phyloP scores from a whole-genome alignment of 129 eudicot species.

The Saussurea involucrata region DNA sequence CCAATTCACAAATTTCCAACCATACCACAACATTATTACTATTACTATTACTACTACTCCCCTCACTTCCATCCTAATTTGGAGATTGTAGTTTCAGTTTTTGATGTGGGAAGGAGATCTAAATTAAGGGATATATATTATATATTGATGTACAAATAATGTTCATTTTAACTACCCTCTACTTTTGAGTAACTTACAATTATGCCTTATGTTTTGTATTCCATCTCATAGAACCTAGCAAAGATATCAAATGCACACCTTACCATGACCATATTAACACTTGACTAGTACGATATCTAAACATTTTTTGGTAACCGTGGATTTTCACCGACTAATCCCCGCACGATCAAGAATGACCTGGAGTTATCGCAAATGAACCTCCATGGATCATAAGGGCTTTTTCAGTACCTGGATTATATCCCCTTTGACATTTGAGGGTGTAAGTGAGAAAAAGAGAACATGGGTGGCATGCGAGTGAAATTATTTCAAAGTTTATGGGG shows the following conservation, averaged over 20 bases:
- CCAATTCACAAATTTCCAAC: slow-evolving; percentile 21
- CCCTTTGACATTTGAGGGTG: too few species aligned
- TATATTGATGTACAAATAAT: not conserved
- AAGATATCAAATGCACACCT: not conserved
- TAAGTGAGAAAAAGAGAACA: too few species aligned
- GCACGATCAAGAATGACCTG: too few species aligned
- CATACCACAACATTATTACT: not conserved
- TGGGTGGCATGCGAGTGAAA: too few species aligned
- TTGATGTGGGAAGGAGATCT: not conserved
- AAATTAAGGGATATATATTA: too few species aligned
- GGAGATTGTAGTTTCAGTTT: not conserved
- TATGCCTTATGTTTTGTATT: not conserved
- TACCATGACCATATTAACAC: too few species aligned
- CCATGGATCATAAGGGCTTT: too few species aligned
- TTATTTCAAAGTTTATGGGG: not conserved
- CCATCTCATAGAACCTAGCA: not conserved
- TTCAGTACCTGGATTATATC: too few species aligned
- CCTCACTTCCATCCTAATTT: slow-evolving; percentile 7
- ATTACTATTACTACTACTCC: not conserved
- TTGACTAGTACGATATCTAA: too few species aligned
- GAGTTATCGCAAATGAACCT: too few species aligned
- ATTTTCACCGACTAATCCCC: too few species aligned
- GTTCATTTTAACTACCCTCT: slow-evolving; percentile 4
- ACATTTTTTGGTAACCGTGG: too few species aligned
- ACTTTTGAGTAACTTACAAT: not conserved